A percentile compares a stretch with the other conserved stretches of the same genome.
Conservation (phyloP, 2,329 filamentous ascomycete species). For the Ophiostoma sp. region DNA sequence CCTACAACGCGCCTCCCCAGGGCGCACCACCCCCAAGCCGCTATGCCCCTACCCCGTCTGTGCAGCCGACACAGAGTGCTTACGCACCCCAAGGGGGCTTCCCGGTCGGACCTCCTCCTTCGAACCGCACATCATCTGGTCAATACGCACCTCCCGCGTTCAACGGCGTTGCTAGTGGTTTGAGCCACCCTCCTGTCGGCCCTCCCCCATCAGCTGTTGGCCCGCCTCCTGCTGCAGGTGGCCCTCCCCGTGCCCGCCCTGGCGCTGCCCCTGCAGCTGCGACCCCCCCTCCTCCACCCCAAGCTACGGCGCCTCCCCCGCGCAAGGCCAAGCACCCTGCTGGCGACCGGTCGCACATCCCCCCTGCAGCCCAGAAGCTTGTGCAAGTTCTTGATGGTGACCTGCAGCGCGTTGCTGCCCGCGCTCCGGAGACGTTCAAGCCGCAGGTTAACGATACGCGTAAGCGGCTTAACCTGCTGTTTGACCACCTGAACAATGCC, state of each 20-base stretch:
- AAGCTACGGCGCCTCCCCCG: slow-evolving; percentile 43
- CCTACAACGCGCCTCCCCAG: slow-evolving; percentile 75
- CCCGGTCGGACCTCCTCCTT: slow-evolving; percentile 35
- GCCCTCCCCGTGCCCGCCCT: slow-evolving; percentile 35
- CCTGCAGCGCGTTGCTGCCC: slow-evolving; percentile 80
- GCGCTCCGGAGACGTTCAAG: slow-evolving; percentile 80
- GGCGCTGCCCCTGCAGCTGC: slow-evolving; percentile 15
- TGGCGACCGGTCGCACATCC: slow-evolving; percentile 87
- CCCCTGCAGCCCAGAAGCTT: slow-evolving; percentile 66
- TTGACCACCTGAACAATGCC: slow-evolving; percentile 94
- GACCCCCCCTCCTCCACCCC: slow-evolving; percentile 37
- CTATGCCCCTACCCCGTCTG: slow-evolving; percentile 63
- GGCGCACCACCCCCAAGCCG: slow-evolving; percentile 64
- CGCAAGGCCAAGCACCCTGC: slow-evolving; percentile 65
- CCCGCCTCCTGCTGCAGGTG: slow-evolving; percentile 27
- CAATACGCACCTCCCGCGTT: slow-evolving; percentile 58
- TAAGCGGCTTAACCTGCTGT: slow-evolving; percentile 86
- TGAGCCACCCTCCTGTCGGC: slow-evolving; percentile 29
- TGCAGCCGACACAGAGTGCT: neutral
- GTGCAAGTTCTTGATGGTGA: slow-evolving; percentile 76
- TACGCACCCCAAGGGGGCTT: neutral
- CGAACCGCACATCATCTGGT: slow-evolving; percentile 44
- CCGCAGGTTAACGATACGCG: slow-evolving; percentile 89
- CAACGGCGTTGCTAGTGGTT: slow-evolving; percentile 35
- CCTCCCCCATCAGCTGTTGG: slow-evolving; percentile 38